A percentile compares a stretch with the other conserved stretches of the same genome.
These are phyloP conservation scores for Solanum bukasovii DNA, from an alignment of 257 asterid genomes.

Conservation along the genomic window DNA sequence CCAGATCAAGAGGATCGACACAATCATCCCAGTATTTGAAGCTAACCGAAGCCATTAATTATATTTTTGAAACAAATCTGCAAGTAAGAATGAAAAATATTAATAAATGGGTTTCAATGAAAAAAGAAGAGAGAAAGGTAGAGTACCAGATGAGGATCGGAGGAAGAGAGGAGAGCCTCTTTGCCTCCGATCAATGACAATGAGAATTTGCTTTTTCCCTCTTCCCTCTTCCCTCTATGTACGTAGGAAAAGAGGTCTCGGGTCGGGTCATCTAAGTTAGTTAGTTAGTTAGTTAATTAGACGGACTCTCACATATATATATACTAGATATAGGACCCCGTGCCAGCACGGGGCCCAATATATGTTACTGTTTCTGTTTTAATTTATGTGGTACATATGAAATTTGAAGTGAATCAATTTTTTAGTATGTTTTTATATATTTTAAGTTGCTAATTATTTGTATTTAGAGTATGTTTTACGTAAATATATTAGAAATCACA, in stretches of 20 bases:
- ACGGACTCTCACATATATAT: neutral
- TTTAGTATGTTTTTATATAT: too few relatives aligned
- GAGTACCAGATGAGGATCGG: neutral
- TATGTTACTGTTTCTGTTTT: too few relatives aligned
- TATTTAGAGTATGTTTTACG: too few relatives aligned
- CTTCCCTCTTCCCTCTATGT: neutral
- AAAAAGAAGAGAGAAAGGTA: neutral
- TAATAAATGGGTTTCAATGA: neutral
- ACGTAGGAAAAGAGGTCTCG: neutral
- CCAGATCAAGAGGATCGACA: slow-evolving; percentile 67
- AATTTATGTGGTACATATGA: too few relatives aligned
- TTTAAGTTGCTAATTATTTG: too few relatives aligned
- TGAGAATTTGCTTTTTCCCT: neutral
- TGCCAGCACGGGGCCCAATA: too few relatives aligned
- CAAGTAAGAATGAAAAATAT: neutral
- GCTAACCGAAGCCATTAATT: slow-evolving; percentile 44
- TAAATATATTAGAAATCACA: too few relatives aligned
- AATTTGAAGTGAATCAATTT: too few relatives aligned
- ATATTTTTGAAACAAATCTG: slow-evolving; percentile 6
- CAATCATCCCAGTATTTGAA: slow-evolving; percentile 95
- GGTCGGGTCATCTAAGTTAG: too few relatives aligned
- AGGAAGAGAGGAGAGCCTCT: neutral
- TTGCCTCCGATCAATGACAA: neutral
- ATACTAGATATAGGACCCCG: too few relatives aligned
- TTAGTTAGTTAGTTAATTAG: neutral